phyloP scores from a whole-genome alignment of 192 early-diverging fungal genomes.

The Backusella sp. region DNA sequence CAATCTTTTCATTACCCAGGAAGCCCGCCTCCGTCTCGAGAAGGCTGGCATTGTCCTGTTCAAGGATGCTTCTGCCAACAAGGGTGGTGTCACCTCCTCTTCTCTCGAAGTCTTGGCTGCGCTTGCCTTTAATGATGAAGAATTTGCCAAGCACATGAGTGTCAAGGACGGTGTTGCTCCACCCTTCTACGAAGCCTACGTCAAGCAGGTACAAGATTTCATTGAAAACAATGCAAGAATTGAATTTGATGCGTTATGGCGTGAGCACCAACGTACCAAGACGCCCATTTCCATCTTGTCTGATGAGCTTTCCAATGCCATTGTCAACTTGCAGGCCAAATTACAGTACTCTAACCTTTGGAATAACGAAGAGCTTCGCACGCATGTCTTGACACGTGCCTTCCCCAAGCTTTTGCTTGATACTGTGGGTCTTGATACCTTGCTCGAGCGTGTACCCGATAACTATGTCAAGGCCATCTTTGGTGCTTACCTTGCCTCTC shows the following conservation, averaged over 20 bases:
- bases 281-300: constrained; percentile 82
- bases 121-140: constrained; percentile 90
- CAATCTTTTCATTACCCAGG: constrained; percentile 99
- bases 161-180: constrained; percentile 75
- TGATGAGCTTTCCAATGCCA: constrained; percentile 88
- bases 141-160: constrained; percentile 90
- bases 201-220: constrained; percentile 84
- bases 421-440: constrained; percentile 83
- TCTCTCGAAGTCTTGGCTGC: constrained; percentile 98
- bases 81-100: constrained; percentile 98
- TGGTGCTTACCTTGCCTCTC: constrained; percentile 92
- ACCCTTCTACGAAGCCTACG: constrained; percentile 91
- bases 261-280: constrained; percentile 76
- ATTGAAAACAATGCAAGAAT: constrained; percentile 95
- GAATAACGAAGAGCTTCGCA: constrained; percentile 85
- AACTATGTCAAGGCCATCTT: constrained; percentile 97
- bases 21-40: constrained; percentile 94
- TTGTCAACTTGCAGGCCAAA: constrained; percentile 90
- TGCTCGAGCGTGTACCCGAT: constrained; percentile 89
- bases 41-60: constrained; percentile 92
- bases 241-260: constrained; percentile 95
- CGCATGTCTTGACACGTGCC: constrained; percentile 80
- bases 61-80: constrained; percentile 99
- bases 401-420: constrained; percentile 92
- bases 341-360: constrained; percentile 90